A percentile compares a stretch with the other conserved stretches of the same genome.
These are phyloP conservation scores for Neopestalotiopsis sp. DNA, from an alignment of 2,329 filamentous ascomycete genomes.

Conservation along the genomic window DNA sequence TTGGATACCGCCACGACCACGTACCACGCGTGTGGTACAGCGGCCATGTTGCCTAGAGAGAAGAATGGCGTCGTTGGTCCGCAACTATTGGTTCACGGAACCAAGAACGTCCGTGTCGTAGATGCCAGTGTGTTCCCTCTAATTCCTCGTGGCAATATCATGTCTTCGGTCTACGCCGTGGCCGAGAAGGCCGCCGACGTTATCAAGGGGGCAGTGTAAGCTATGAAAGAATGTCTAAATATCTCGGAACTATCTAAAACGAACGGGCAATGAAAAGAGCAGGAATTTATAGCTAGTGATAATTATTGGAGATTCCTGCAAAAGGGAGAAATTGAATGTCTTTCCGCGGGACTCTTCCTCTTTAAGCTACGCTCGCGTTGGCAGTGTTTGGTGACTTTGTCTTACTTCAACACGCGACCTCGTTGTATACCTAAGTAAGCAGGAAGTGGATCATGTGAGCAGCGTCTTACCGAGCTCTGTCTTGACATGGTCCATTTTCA, in stretches of 20 bases:
- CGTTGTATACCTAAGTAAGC: background rate
- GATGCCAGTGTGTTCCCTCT: slow-evolving; percentile 51
- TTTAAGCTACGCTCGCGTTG: background rate
- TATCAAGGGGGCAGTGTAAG: background rate
- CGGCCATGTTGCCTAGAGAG: slow-evolving; percentile 45
- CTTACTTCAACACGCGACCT: background rate
- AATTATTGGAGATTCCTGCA: background rate
- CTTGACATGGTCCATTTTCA: background rate
- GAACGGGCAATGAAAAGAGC: background rate
- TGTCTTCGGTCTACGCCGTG: slow-evolving; percentile 32
- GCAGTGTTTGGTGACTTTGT: background rate
- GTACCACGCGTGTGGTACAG: slow-evolving; percentile 48
- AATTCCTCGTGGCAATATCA: slow-evolving; percentile 43
- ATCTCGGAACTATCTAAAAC: background rate
- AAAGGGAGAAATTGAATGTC: background rate
- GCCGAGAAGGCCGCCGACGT: slow-evolving; percentile 30
- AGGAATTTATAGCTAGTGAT: background rate
- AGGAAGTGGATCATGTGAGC: background rate
- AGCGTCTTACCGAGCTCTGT: background rate
- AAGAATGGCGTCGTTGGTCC: slow-evolving; percentile 50
- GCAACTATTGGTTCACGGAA: slow-evolving; percentile 47
- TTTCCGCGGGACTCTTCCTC: background rate
- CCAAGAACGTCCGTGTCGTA: slow-evolving; percentile 47
- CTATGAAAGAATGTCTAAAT: background rate
- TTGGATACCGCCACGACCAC: slow-evolving; percentile 37